phyloP scores from a whole-genome alignment of 2,329 filamentous ascomycete species.

The Arthroderma uncinatum region DNA sequence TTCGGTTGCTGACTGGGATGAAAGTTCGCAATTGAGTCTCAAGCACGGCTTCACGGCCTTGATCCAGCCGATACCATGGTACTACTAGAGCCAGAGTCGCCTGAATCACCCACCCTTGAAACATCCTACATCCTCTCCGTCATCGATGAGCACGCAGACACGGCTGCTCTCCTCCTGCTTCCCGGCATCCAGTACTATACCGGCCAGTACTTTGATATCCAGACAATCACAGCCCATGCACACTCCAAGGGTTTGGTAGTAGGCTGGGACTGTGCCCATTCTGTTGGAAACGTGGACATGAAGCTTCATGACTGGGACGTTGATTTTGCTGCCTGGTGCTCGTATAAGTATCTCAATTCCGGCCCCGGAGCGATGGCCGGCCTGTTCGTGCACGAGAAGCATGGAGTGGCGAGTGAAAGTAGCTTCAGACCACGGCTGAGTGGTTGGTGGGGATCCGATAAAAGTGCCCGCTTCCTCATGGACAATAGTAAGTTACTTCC shows the following conservation, averaged over 20 bases:
- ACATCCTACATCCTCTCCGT: conserved; percentile 60
- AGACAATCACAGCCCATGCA: conserved; percentile 65
- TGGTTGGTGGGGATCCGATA: conserved; percentile 83
- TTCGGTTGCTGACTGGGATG: neutral
- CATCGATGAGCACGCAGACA: conserved; percentile 63
- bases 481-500: conserved; percentile 45
- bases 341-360: conserved; percentile 86
- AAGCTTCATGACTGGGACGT: conserved; percentile 78
- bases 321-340: conserved; percentile 88
- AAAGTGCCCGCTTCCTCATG: conserved; percentile 69
- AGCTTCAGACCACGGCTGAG: conserved; percentile 56
- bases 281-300: conserved; percentile 71
- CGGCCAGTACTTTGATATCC: conserved; percentile 77
- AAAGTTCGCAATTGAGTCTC: conserved; percentile 72
- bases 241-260: conserved; percentile 59
- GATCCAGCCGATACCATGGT: conserved; percentile 59
- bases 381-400: conserved; percentile 65
- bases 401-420: conserved; percentile 43
- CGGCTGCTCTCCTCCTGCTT: conserved; percentile 64
- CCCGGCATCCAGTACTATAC: conserved; percentile 89
- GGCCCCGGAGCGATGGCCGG: conserved; percentile 74
- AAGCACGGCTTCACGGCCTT: conserved; percentile 60
- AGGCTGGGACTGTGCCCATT: conserved; percentile 83
- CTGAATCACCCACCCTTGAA: conserved; percentile 47
- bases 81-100: conserved; percentile 54